Evolutionary conservation across 179 eudicot species (phyloP).

Genomic region (Beta corolliflora): DNA sequence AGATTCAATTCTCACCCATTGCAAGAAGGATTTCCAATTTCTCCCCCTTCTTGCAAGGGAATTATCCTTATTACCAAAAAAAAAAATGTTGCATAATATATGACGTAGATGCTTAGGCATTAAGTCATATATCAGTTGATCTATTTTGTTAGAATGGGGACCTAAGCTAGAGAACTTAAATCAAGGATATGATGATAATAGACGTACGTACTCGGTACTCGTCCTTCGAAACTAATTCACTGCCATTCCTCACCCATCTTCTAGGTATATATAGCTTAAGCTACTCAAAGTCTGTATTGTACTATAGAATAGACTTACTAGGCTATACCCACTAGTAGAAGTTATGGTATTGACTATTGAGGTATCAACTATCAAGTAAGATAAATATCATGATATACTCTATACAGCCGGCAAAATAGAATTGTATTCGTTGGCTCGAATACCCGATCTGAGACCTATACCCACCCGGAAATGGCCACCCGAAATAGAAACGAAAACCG

Average conservation of each 20-base stretch:
- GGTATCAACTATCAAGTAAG: neutral
- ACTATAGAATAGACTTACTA: neutral
- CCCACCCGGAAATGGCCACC: too few relatives aligned
- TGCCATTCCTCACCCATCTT: slow-evolving; percentile 19
- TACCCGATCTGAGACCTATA: too few relatives aligned
- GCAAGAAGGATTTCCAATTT: too few relatives aligned
- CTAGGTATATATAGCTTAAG: neutral
- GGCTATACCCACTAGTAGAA: neutral
- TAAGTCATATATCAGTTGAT: neutral
- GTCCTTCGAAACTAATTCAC: neutral
- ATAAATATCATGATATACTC: too few relatives aligned
- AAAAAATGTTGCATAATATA: too few relatives aligned
- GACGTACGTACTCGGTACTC: neutral
- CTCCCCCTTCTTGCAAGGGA: too few relatives aligned
- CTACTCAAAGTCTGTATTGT: neutral
- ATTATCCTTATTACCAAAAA: too few relatives aligned
- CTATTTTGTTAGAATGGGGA: slow-evolving; percentile 6
- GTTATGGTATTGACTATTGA: neutral
- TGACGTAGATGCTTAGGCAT: neutral
- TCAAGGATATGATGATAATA: neutral
- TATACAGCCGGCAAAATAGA: too few relatives aligned
- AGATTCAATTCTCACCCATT: too few relatives aligned
- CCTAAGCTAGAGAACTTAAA: neutral
- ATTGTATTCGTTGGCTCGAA: too few relatives aligned
- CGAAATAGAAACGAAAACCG: too few relatives aligned